Evolutionary conservation across 805 yeast genomes (phyloP).

Genomic region (Sugiyamaella smithiae): DNA sequence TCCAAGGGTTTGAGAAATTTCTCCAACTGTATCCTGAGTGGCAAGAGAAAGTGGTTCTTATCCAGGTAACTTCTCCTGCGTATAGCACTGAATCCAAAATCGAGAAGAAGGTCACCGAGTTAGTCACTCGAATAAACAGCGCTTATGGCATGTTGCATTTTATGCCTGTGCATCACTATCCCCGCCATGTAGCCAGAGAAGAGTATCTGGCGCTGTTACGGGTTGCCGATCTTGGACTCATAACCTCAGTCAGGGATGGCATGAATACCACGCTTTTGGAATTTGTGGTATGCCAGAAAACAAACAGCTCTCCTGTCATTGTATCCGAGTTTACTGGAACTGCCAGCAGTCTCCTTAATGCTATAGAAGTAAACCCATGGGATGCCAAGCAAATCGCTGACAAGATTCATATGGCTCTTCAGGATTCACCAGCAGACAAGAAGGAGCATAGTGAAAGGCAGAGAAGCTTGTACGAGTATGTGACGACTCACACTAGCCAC

Average conservation of each 20-base stretch:
- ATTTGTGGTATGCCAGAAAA: slow-evolving; percentile 74
- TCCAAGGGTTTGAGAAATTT: slow-evolving; percentile 86
- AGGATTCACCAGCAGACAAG: slow-evolving; percentile 41
- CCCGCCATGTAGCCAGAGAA: slow-evolving; percentile 80
- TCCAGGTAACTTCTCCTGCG: slow-evolving; percentile 88
- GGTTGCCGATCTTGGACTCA: slow-evolving; percentile 85
- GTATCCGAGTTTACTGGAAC: slow-evolving; percentile 94
- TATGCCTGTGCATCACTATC: slow-evolving; percentile 90
- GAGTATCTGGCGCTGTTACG: slow-evolving; percentile 86
- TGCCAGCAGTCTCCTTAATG: slow-evolving; percentile 44
- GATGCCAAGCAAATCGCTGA: slow-evolving; percentile 91
- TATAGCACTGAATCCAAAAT: slow-evolving; percentile 55
- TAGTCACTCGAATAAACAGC: slow-evolving; percentile 79
- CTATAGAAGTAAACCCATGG: slow-evolving; percentile 92
- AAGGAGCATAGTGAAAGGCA: slow-evolving; percentile 34
- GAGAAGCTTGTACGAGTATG: slow-evolving; percentile 55
- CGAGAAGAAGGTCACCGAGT: slow-evolving; percentile 79
- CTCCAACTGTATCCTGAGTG: slow-evolving; percentile 90
- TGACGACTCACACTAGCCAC: slow-evolving; percentile 69
- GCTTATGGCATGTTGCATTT: slow-evolving; percentile 77
- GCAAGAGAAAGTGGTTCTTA: slow-evolving; percentile 79
- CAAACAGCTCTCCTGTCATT: slow-evolving; percentile 68
- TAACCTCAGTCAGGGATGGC: slow-evolving; percentile 91
- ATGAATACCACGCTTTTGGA: slow-evolving; percentile 95
- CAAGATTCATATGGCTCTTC: slow-evolving; percentile 67